Evolutionary conservation across 345 rosid genomes (phyloP).

Genomic region (Ceriops tagal): DNA sequence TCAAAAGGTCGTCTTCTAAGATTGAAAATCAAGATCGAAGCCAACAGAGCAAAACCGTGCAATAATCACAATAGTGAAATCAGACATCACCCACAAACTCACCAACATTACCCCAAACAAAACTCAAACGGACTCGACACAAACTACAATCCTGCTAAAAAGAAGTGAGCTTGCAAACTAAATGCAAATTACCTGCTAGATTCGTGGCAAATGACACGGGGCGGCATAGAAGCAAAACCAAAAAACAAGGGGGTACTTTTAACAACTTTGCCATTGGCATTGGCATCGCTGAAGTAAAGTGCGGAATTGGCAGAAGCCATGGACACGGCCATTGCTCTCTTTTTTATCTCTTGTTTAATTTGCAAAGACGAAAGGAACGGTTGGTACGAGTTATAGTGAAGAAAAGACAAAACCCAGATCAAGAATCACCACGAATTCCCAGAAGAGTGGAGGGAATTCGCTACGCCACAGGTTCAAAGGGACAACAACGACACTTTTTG

Average conservation of each 20-base stretch:
- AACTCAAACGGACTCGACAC: too few species aligned
- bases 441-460: conserved; percentile 1
- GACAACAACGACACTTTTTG: neutral
- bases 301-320: conserved; percentile 41
- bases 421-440: neutral
- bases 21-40: too few species aligned
- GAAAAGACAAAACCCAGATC: conserved; percentile 5
- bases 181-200: conserved; percentile 29
- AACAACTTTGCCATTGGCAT: conserved; percentile 18
- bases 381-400: neutral
- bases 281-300: conserved; percentile 15
- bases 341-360: neutral
- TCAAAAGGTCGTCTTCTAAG: too few species aligned
- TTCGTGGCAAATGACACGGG: conserved; percentile 19
- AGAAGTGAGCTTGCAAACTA: too few species aligned
- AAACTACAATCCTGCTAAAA: too few species aligned
- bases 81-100: too few species aligned
- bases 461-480: conserved; percentile 16
- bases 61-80: too few species aligned
- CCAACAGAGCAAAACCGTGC: too few species aligned
- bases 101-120: too few species aligned
- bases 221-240: conserved; percentile 15
- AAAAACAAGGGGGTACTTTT: conserved; percentile 17
- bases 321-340: conserved; percentile 35
- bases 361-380: neutral